These are phyloP conservation scores for Ustilago curta DNA, from an alignment of 1,284 basidiomycete genomes.

Conservation along the genomic window DNA sequence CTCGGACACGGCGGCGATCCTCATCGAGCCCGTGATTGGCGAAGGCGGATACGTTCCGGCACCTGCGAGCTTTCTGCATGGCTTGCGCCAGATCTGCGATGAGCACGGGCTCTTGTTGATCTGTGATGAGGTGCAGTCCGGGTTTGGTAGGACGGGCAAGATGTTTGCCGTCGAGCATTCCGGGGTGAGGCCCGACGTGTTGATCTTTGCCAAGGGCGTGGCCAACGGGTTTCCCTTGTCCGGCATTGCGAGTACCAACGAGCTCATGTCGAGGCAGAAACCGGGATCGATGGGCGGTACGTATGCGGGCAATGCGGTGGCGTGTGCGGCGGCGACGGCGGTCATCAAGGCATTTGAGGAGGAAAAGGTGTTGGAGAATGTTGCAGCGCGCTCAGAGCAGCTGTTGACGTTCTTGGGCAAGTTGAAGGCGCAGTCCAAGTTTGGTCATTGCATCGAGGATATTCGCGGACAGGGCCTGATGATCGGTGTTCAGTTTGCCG, in stretches of 20 bases:
- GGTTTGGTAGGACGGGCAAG: constrained; percentile 66
- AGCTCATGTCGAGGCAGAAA: constrained; percentile 82
- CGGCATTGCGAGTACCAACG: constrained; percentile 83
- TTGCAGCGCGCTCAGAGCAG: constrained; percentile 57
- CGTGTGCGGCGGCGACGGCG: constrained; percentile 61
- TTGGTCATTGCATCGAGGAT: constrained; percentile 62
- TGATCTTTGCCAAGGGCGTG: constrained; percentile 91
- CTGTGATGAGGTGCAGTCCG: constrained; percentile 96
- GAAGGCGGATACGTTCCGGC: constrained; percentile 94
- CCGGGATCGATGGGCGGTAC: constrained; percentile 80
- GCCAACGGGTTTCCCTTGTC: constrained; percentile 95
- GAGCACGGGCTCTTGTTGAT: constrained; percentile 89
- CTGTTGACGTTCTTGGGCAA: constrained; percentile 52
- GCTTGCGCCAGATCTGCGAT: constrained; percentile 85
- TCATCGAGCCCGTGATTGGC: constrained; percentile 91
- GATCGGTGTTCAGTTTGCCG: constrained; percentile 64
- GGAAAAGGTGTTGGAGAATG: constrained; percentile 64
- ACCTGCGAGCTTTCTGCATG: constrained; percentile 81
- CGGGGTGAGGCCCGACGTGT: constrained; percentile 84
- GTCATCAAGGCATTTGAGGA: constrained; percentile 61
- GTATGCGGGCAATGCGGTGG: constrained; percentile 65
- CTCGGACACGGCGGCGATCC: constrained; percentile 87
- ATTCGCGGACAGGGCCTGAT: constrained; percentile 65
- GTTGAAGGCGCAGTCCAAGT: constrained; percentile 41
- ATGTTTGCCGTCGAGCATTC: constrained; percentile 79